A percentile compares a stretch with the other conserved stretches of the same genome.
Evolutionary conservation across 2,329 filamentous ascomycete genomes (phyloP).

Genomic region (Microsporum audouinii): DNA sequence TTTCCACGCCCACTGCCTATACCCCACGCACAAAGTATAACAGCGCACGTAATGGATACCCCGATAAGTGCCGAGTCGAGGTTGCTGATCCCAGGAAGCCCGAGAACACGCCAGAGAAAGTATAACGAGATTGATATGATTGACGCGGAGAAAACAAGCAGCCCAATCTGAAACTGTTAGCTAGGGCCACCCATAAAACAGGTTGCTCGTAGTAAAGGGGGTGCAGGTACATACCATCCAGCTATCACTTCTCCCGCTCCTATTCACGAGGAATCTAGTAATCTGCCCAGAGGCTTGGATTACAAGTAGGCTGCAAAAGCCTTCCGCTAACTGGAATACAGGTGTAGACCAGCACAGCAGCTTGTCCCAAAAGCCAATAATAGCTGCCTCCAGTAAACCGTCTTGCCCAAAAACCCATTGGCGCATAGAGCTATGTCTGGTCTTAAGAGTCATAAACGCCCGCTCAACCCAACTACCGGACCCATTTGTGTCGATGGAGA

Average conservation of each 20-base stretch:
- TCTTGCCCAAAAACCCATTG: slow-evolving; percentile 85
- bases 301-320: slow-evolving; percentile 90
- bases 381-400: slow-evolving; percentile 66
- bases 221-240: slow-evolving; percentile 64
- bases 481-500: slow-evolving; percentile 72
- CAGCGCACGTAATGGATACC: slow-evolving; percentile 78
- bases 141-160: slow-evolving; percentile 77
- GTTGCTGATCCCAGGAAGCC: slow-evolving; percentile 86
- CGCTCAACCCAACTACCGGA: slow-evolving; percentile 67
- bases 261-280: slow-evolving; percentile 86
- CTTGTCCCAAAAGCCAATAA: slow-evolving; percentile 81
- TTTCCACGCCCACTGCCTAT: slow-evolving; percentile 91
- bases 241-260: slow-evolving; percentile 74
- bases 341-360: slow-evolving; percentile 81
- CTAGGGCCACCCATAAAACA: slow-evolving; percentile 4
- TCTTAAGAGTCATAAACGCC: slow-evolving; percentile 58
- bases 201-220: not conserved
- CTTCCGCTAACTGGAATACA: slow-evolving; percentile 86
- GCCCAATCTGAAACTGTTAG: slow-evolving; percentile 54
- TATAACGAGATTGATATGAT: slow-evolving; percentile 90
- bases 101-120: slow-evolving; percentile 89
- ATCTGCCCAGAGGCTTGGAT: slow-evolving; percentile 93
- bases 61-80: slow-evolving; percentile 88
- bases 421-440: slow-evolving; percentile 49
- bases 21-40: slow-evolving; percentile 87